Conservation (phyloP, 331 rosid genomes). For the Erythrophleum ivorense region DNA sequence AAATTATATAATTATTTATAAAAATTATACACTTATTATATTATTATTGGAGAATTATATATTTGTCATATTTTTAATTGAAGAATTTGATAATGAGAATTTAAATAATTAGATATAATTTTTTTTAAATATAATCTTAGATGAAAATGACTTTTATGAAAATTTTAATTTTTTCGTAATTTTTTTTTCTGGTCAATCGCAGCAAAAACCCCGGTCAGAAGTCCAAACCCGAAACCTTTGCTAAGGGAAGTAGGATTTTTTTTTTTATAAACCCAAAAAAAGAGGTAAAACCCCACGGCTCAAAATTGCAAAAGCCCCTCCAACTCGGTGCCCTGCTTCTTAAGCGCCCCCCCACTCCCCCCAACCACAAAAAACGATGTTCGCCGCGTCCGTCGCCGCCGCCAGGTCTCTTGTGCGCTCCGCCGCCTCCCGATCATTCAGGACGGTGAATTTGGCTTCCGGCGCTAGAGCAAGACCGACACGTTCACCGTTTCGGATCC, state of each 20-base stretch:
- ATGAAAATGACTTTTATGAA: too few relatives aligned
- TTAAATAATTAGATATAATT: too few relatives aligned
- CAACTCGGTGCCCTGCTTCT: background rate
- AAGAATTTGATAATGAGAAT: too few relatives aligned
- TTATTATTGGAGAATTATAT: too few relatives aligned
- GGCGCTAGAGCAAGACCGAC: slow-evolving; percentile 57
- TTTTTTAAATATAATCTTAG: too few relatives aligned
- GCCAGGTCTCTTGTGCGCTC: slow-evolving; percentile 84
- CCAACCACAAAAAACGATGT: slow-evolving; percentile 47
- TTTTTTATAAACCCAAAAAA: background rate
- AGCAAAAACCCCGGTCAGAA: background rate
- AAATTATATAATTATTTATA: too few relatives aligned
- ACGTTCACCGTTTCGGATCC: slow-evolving; percentile 54
- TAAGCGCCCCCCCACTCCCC: background rate
- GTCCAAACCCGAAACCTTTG: too few relatives aligned
- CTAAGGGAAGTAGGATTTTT: too few relatives aligned
- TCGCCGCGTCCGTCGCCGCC: slow-evolving; percentile 55
- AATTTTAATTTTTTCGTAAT: too few relatives aligned
- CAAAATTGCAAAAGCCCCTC: slow-evolving; percentile 34
- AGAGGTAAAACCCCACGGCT: slow-evolving; percentile 42
- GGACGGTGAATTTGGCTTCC: slow-evolving; percentile 47
- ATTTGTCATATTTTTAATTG: too few relatives aligned
- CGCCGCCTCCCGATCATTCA: slow-evolving; percentile 54
- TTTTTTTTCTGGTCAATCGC: background rate
- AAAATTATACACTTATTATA: too few relatives aligned